A percentile compares a stretch with the other conserved stretches of the same genome.
These are phyloP conservation scores for Bertia moriformis DNA, from an alignment of 2,329 filamentous ascomycete genomes.

Conservation along the genomic window DNA sequence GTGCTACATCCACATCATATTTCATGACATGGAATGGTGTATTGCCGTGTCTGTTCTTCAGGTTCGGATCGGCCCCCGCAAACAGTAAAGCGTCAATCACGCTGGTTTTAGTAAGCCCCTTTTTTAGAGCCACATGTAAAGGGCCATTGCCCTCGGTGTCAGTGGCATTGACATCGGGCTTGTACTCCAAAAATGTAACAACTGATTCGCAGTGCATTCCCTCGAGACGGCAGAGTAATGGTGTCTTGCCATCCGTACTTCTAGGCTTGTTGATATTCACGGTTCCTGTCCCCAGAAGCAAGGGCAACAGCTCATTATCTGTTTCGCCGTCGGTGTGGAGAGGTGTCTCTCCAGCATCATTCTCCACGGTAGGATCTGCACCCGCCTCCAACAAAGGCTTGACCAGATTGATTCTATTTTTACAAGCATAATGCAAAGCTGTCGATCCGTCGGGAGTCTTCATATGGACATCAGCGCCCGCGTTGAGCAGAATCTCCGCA, in stretches of 20 bases:
- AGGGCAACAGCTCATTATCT: not conserved
- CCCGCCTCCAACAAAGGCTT: constrained; percentile 13
- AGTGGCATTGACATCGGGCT: constrained; percentile 6
- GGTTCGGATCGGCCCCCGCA: not conserved
- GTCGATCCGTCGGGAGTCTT: constrained; percentile 6
- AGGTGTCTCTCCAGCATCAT: constrained; percentile 4
- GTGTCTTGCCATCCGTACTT: constrained; percentile 5
- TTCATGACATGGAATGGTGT: not conserved
- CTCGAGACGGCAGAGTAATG: constrained; percentile 7
- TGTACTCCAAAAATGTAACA: constrained; percentile 3
- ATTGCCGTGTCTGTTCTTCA: not conserved
- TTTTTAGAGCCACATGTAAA: constrained; percentile 8
- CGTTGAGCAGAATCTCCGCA: constrained; percentile 6
- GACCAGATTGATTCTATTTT: constrained; percentile 6
- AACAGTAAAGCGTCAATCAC: not conserved
- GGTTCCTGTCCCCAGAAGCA: constrained; percentile 3
- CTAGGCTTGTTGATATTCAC: constrained; percentile 3
- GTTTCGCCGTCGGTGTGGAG: constrained; percentile 7
- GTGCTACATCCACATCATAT: not conserved
- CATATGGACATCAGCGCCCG: constrained; percentile 10
- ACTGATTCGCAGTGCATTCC: constrained; percentile 10
- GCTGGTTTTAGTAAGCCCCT: not conserved
- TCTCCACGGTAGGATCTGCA: constrained; percentile 11
- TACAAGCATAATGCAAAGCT: constrained; percentile 8
- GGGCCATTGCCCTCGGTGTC: constrained; percentile 10